These are phyloP conservation scores for Spirogloea muscicola DNA, from an alignment of 139 green algal species.

Conservation along the genomic window DNA sequence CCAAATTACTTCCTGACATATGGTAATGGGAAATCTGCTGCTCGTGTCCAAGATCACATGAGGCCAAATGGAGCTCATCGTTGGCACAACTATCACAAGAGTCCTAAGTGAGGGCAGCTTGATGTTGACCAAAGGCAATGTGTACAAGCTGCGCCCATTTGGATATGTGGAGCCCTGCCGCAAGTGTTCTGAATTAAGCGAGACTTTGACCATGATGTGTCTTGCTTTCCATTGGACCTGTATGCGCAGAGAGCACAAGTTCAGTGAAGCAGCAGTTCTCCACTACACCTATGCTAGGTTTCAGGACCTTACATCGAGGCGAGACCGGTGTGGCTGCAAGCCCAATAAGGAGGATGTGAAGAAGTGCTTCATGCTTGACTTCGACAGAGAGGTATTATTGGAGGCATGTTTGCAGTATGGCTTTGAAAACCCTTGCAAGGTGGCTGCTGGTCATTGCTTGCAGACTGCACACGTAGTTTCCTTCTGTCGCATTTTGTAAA, in stretches of 20 bases:
- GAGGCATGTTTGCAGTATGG: too few relatives aligned
- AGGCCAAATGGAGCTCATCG: conserved; percentile 75
- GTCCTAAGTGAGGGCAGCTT: conserved; percentile 47
- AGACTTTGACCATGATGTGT: too few relatives aligned
- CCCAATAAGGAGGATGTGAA: conserved; percentile 75
- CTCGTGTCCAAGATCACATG: conserved; percentile 59
- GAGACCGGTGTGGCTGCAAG: conserved; percentile 74
- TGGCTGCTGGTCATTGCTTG: too few relatives aligned
- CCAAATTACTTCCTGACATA: conserved; percentile 84
- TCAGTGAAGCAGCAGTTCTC: conserved; percentile 67
- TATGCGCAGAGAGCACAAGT: conserved; percentile 63
- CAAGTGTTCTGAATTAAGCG: too few relatives aligned
- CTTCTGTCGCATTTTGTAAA: background rate
- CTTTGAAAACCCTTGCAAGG: too few relatives aligned
- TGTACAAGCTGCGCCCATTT: too few relatives aligned
- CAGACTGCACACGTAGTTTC: background rate
- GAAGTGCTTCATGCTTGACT: conserved; percentile 81
- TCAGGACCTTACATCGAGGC: conserved; percentile 50
- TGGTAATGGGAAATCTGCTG: conserved; percentile 72
- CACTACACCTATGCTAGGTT: conserved; percentile 65
- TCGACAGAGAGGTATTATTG: conserved; percentile 52
- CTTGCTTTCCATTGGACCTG: background rate
- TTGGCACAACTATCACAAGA: conserved; percentile 65
- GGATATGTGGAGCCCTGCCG: too few relatives aligned
- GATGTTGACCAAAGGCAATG: too few relatives aligned